Conservation (phyloP, 495 filamentous ascomycete species). For the Penicillium alfredii region DNA sequence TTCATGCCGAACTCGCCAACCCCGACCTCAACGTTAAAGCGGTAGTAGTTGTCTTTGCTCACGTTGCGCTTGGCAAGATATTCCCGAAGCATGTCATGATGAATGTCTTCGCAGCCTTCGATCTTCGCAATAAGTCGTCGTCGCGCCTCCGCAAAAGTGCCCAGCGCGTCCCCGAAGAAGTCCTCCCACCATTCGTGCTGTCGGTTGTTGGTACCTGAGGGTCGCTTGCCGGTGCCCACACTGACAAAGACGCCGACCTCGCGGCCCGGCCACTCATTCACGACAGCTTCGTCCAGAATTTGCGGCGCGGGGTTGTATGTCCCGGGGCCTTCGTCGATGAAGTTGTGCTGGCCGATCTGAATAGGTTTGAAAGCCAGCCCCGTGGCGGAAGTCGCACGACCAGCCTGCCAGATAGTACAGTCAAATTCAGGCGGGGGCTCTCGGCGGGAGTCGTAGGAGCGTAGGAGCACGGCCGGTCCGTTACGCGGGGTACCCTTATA, state of each 20-base stretch:
- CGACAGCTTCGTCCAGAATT: conserved; percentile 79
- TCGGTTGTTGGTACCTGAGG: conserved; percentile 59
- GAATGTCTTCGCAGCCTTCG: conserved; percentile 89
- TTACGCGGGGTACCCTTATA: conserved; percentile 72
- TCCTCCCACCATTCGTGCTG: conserved; percentile 86
- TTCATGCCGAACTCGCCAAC: conserved; percentile 99
- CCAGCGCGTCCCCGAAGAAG: conserved; percentile 64
- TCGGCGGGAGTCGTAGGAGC: conserved; percentile 90
- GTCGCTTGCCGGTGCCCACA: conserved; percentile 87
- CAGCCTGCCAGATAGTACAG: conserved; percentile 93
- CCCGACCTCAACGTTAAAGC: conserved; percentile 94
- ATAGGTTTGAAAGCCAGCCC: conserved; percentile 94
- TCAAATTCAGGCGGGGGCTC: conserved; percentile 84
- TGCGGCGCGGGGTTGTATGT: conserved; percentile 86
- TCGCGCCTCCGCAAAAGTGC: conserved; percentile 86
- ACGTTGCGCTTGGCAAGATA: conserved; percentile 72
- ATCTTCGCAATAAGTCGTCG: conserved; percentile 80
- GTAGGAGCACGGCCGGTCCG: conserved; percentile 62
- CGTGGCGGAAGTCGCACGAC: conserved; percentile 87
- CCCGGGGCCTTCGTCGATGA: conserved; percentile 87
- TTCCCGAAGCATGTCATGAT: conserved; percentile 73
- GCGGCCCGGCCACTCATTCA: conserved; percentile 91
- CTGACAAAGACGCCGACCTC: conserved; percentile 87
- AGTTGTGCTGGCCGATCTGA: conserved; percentile 84
- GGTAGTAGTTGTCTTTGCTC: conserved; percentile 86